phyloP scores from a whole-genome alignment of 1,284 basidiomycete species.

The Leccinum subrobustum region DNA sequence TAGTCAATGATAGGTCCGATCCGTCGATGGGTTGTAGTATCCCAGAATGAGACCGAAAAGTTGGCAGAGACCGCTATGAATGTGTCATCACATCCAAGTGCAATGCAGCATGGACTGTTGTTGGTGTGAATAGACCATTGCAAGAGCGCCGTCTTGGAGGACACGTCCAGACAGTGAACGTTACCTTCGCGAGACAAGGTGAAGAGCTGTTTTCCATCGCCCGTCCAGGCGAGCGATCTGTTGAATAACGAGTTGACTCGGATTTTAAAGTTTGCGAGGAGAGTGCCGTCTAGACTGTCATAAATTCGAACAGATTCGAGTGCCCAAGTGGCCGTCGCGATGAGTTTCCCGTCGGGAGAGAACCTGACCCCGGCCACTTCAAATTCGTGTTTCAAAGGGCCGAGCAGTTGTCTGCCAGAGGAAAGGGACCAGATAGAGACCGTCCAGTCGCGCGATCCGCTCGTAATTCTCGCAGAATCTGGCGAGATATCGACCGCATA shows the following conservation, averaged over 20 bases:
- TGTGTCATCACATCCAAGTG: not conserved
- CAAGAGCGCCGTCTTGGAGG: not conserved
- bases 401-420: not conserved
- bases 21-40: not conserved
- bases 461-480: not conserved
- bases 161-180: not conserved
- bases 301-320: not conserved
- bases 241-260: not conserved
- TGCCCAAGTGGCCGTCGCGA: conserved; percentile 11
- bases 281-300: not conserved
- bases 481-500: not conserved
- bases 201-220: not conserved
- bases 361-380: conserved; percentile 8
- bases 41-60: not conserved
- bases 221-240: not conserved
- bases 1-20: not conserved
- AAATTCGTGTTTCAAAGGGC: conserved; percentile 3
- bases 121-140: not conserved
- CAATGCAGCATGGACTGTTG: not conserved
- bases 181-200: not conserved
- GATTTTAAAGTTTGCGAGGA: not conserved
- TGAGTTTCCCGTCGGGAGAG: not conserved
- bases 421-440: not conserved
- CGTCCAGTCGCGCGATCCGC: not conserved
- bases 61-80: not conserved